Conservation (phyloP, 2,329 filamentous ascomycete genomes). For the Cytospora paraplurivora region DNA sequence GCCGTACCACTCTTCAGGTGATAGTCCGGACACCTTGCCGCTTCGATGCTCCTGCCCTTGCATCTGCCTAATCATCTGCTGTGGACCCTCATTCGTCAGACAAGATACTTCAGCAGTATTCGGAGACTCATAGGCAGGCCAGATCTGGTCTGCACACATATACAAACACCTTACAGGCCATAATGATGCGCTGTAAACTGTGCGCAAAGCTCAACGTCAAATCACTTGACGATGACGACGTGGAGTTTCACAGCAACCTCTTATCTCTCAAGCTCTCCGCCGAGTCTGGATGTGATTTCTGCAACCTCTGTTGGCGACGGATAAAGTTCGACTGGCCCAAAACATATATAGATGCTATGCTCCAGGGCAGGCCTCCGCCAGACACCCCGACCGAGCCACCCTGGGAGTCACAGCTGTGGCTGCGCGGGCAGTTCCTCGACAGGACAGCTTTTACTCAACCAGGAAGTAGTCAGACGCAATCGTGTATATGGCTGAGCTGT, state of each 20-base stretch:
- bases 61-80: too few relatives aligned
- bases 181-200: neutral
- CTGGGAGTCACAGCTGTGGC: neutral
- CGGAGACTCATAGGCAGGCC: too few relatives aligned
- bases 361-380: neutral
- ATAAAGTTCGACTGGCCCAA: neutral
- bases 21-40: too few relatives aligned
- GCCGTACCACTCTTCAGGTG: too few relatives aligned
- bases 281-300: neutral
- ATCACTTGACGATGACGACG: neutral
- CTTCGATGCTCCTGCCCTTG: too few relatives aligned
- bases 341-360: neutral
- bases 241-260: neutral
- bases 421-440: neutral
- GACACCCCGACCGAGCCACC: neutral
- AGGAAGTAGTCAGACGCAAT: neutral
- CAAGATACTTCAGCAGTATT: too few relatives aligned
- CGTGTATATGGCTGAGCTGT: neutral
- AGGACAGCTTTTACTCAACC: neutral
- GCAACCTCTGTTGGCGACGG: neutral
- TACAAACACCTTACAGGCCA: neutral
- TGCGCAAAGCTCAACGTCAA: neutral
- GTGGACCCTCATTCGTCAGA: too few relatives aligned
- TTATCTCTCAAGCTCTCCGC: neutral
- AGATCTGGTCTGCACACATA: too few relatives aligned